Percentiles rank a stretch among this genome's conserved stretches.
Conservation (phyloP, 1,284 basidiomycete species). For the Malassezia equina region DNA sequence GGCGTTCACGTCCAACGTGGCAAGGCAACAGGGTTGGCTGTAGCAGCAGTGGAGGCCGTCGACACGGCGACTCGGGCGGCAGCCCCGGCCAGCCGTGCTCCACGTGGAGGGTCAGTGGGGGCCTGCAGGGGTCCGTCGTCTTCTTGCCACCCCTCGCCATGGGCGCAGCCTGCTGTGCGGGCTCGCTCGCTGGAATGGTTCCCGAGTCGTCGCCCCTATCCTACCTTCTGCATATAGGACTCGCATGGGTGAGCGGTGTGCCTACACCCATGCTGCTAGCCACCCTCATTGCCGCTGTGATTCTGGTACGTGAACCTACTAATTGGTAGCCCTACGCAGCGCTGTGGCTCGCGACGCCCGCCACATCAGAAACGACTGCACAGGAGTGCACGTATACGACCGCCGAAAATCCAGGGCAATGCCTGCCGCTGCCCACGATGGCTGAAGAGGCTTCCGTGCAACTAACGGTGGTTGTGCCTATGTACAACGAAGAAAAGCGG, state of each 20-base stretch:
- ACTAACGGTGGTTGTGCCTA: conserved; percentile 73
- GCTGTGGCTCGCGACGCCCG: conserved; percentile 4
- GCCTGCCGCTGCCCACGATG: conserved; percentile 20
- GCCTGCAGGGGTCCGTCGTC: not conserved
- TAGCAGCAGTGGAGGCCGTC: not conserved
- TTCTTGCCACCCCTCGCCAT: not conserved
- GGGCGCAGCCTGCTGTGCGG: conserved; percentile 14
- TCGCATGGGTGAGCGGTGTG: not conserved
- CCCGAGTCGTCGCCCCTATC: conserved; percentile 1
- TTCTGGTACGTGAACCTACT: not conserved
- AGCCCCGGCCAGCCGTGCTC: not conserved
- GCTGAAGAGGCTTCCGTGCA: conserved; percentile 52
- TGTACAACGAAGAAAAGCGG: conserved; percentile 74
- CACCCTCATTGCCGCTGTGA: not conserved
- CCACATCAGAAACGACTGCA: not conserved
- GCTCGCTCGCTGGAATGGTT: not conserved
- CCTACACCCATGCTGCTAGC: not conserved
- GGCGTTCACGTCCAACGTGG: not conserved
- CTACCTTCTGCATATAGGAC: not conserved
- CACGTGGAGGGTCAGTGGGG: not conserved
- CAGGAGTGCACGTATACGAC: conserved; percentile 11
- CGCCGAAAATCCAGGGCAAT: not conserved
- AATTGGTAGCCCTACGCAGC: conserved; percentile 6
- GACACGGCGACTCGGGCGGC: not conserved
- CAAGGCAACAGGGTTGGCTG: not conserved